Evolutionary conservation across 2,329 filamentous ascomycete species (phyloP).

Genomic region (Dactylellina parvicollis): DNA sequence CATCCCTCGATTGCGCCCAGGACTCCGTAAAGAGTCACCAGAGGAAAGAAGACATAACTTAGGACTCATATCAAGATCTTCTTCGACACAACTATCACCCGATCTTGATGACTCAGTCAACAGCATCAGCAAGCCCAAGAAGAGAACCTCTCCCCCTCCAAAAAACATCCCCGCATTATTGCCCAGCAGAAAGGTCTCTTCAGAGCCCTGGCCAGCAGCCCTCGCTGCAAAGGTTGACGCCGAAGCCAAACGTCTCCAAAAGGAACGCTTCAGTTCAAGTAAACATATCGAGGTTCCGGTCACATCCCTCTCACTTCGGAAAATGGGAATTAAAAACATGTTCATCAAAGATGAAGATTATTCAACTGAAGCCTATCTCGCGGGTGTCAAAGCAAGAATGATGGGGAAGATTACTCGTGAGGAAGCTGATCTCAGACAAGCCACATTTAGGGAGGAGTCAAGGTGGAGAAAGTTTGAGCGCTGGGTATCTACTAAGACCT

Average conservation of each 20-base stretch:
- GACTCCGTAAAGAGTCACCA: background rate
- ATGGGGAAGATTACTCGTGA: background rate
- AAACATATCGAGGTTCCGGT: conserved; percentile 7
- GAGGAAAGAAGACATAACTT: background rate
- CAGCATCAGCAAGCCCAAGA: background rate
- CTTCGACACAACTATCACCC: background rate
- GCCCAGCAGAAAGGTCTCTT: background rate
- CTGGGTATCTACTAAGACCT: background rate
- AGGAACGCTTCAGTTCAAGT: conserved; percentile 1
- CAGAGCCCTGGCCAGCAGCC: background rate
- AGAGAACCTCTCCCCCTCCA: background rate
- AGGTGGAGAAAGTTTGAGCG: background rate
- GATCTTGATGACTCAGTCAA: background rate
- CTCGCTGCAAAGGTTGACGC: conserved; percentile 6
- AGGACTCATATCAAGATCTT: no score
- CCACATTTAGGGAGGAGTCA: background rate
- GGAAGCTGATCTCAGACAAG: background rate
- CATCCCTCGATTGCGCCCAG: background rate
- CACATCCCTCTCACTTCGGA: conserved; percentile 14
- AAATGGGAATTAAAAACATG: conserved; percentile 4
- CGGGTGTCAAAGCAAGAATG: background rate
- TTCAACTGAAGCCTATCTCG: background rate
- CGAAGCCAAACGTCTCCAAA: conserved; percentile 7
- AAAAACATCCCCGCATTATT: no score
- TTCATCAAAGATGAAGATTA: background rate